These are phyloP conservation scores for Prinsepia uniflora DNA, from an alignment of 306 rosid species.

Conservation along the genomic window DNA sequence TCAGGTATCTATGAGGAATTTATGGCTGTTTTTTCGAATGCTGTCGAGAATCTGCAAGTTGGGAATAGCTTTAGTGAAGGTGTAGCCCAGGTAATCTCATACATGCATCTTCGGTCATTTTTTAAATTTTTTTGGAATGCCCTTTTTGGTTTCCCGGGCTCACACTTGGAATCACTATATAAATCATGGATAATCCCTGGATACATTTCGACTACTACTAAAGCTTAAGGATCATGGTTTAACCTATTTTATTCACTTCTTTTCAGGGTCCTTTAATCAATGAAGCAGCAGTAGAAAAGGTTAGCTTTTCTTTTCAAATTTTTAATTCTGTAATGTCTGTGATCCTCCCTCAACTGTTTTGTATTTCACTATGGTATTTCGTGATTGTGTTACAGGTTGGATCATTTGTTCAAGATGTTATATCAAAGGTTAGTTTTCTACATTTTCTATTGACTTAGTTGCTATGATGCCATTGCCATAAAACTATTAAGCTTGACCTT, in stretches of 20 bases:
- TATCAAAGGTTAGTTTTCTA: conserved; percentile 68
- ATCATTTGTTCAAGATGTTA: conserved; percentile 73
- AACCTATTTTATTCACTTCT: conserved; percentile 32
- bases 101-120: conserved; percentile 17
- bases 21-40: conserved; percentile 59
- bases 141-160: conserved; percentile 12
- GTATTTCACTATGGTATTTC: conserved; percentile 20
- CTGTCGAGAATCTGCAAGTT: conserved; percentile 79
- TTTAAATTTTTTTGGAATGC: background rate
- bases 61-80: conserved; percentile 92
- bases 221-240: conserved; percentile 11
- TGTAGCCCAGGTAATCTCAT: conserved; percentile 65
- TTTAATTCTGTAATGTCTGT: conserved; percentile 14
- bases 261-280: conserved; percentile 93
- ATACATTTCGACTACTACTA: conserved; percentile 16
- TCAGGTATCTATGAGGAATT: conserved; percentile 87
- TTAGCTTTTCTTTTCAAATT: conserved; percentile 33
- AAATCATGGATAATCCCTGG: background rate
- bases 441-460: conserved; percentile 20
- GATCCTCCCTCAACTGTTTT: conserved; percentile 8
- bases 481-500: background rate
- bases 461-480: background rate
- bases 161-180: background rate
- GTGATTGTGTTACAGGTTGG: conserved; percentile 61
- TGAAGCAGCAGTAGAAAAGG: conserved; percentile 97